phyloP scores from a whole-genome alignment of 129 eudicot species.

The Sambucus nigra region DNA sequence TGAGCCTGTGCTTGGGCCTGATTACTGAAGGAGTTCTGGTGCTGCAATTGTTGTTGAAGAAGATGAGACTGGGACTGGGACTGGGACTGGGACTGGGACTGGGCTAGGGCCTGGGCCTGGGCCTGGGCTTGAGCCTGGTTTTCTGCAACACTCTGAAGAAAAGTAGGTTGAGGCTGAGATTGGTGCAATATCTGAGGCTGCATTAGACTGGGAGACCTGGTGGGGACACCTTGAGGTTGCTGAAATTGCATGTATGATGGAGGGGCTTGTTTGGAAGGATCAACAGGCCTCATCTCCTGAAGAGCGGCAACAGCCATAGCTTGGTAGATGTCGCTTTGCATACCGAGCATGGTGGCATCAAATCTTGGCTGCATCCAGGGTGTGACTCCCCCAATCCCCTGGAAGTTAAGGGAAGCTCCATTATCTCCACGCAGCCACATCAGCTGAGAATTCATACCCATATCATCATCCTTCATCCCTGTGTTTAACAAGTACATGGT shows the following conservation, averaged over 20 bases:
- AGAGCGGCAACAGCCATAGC: constrained; percentile 73
- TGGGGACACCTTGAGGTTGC: constrained; percentile 35
- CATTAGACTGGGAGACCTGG: constrained; percentile 26
- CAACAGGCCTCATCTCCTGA: constrained; percentile 57
- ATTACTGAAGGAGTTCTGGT: constrained; percentile 31
- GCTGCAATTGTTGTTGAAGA: constrained; percentile 44
- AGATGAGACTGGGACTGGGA: constrained; percentile 23
- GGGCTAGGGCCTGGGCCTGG: constrained; percentile 26
- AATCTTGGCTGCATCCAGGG: constrained; percentile 81
- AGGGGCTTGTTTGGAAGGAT: constrained; percentile 40
- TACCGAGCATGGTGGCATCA: constrained; percentile 56
- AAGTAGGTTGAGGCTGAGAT: constrained; percentile 30
- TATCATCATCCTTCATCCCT: constrained; percentile 61
- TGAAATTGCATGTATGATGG: constrained; percentile 53
- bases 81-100: constrained; percentile 9
- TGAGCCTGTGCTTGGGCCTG: constrained; percentile 26
- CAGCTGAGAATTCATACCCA: constrained; percentile 64
- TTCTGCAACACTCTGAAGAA: constrained; percentile 16
- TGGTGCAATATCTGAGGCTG: constrained; percentile 56
- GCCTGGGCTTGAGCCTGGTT: constrained; percentile 15
- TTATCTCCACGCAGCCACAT: constrained; percentile 72
- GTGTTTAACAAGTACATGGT: constrained; percentile 9
- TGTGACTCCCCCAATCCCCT: constrained; percentile 51
- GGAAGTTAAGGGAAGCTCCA: constrained; percentile 60
- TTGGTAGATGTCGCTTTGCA: constrained; percentile 75